Conservation (phyloP, 2,329 filamentous ascomycete species). For the Fusarium sp. region DNA sequence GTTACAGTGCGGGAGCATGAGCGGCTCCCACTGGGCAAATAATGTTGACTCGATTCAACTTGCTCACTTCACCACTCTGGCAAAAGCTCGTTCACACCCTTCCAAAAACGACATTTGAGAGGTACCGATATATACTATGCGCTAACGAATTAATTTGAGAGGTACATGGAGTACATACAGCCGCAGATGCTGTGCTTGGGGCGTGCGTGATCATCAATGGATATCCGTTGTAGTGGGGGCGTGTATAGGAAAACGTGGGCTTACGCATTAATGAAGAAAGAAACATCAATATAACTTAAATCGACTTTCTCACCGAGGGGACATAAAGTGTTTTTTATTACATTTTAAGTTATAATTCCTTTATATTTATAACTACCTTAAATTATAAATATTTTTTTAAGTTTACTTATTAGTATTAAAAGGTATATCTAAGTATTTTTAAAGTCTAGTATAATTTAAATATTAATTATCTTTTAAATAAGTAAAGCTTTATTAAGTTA, state of each 20-base stretch:
- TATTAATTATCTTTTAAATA: no score
- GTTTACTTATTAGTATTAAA: no score
- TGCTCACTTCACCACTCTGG: neutral
- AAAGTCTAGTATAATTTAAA: no score
- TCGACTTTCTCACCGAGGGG: no score
- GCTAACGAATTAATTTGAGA: neutral
- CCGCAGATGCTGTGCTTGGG: conserved; percentile 35
- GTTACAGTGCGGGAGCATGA: conserved; percentile 12
- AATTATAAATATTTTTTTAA: no score
- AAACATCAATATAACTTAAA: neutral
- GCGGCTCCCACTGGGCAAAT: conserved; percentile 23
- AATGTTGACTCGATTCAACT: neutral
- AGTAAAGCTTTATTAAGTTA: no score
- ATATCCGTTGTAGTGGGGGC: neutral
- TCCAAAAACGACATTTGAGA: neutral
- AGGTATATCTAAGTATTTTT: no score
- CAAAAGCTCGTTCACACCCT: neutral
- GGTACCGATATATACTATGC: neutral
- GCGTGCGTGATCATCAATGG: neutral
- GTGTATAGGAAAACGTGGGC: conserved; percentile 5
- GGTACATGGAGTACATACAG: conserved; percentile 44
- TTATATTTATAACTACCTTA: no score
- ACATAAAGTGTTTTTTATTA: no score
- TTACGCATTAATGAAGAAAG: neutral
- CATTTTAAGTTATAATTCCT: no score